These are phyloP conservation scores for Kernera saxatilis DNA, from an alignment of 345 rosid species.

Conservation along the genomic window DNA sequence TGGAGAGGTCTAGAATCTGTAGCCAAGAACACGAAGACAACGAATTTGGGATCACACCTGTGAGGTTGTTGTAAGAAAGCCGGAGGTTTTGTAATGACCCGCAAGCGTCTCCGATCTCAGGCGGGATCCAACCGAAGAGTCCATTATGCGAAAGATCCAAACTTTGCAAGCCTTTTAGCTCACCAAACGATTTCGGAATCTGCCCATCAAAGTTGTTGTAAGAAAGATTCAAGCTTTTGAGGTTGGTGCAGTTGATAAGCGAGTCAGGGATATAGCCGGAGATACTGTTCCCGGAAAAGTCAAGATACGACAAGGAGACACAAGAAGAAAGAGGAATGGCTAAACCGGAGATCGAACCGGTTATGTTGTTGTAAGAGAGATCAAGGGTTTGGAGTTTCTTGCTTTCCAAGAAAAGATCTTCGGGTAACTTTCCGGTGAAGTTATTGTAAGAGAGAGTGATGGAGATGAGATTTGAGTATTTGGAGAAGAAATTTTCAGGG, in stretches of 20 bases:
- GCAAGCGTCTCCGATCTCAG: conserved; percentile 67
- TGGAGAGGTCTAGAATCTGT: conserved; percentile 70
- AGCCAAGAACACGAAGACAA: conserved; percentile 69
- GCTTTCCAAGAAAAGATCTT: conserved; percentile 41
- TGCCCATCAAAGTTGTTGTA: conserved; percentile 58
- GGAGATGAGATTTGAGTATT: conserved; percentile 48
- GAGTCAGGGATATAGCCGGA: conserved; percentile 50
- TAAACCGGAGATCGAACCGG: conserved; percentile 71
- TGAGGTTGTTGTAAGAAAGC: conserved; percentile 70
- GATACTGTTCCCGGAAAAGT: conserved; percentile 62
- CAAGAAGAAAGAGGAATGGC: conserved; percentile 47
- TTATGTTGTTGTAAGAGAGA: conserved; percentile 76
- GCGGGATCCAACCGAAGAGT: conserved; percentile 79
- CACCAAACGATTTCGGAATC: conserved; percentile 60
- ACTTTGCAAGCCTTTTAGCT: conserved; percentile 47
- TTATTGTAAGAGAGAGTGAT: conserved; percentile 59
- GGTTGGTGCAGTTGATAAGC: conserved; percentile 72
- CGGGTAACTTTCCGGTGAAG: conserved; percentile 60
- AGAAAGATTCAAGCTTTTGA: conserved; percentile 58
- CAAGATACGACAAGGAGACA: conserved; percentile 55
- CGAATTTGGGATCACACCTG: conserved; percentile 64
- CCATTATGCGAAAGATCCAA: conserved; percentile 75
- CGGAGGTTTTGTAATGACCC: conserved; percentile 51
- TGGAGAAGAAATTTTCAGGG: conserved; percentile 58
- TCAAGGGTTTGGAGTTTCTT: conserved; percentile 70